These are phyloP conservation scores for Clavariopsis aquatica DNA, from an alignment of 495 filamentous ascomycete species.

Conservation along the genomic window DNA sequence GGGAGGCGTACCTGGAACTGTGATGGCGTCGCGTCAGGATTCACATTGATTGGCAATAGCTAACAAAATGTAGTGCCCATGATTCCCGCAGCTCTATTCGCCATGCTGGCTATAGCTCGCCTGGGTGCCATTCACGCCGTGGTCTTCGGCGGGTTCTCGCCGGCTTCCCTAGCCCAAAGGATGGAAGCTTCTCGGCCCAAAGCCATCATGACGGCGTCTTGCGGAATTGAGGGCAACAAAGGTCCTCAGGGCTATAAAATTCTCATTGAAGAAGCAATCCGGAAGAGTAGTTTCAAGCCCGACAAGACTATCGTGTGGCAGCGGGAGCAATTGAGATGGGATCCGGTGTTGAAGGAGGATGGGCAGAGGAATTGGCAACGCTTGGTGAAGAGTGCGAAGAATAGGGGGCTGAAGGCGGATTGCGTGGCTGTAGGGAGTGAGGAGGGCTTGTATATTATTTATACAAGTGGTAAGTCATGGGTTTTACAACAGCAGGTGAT, in stretches of 20 bases:
- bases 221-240: constrained; percentile 87
- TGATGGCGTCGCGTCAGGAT: no score
- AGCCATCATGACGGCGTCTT: constrained; percentile 82
- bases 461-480: constrained; percentile 62
- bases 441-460: constrained; percentile 87
- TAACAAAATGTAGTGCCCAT: constrained; percentile 71
- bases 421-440: constrained; percentile 75
- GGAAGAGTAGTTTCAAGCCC: constrained; percentile 43
- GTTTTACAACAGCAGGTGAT: constrained; percentile 21
- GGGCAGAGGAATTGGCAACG: constrained; percentile 80
- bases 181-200: constrained; percentile 79
- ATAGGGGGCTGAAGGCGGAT: constrained; percentile 63
- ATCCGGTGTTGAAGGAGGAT: constrained; percentile 59
- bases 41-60: neutral
- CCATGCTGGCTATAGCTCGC: constrained; percentile 76
- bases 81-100: constrained; percentile 85
- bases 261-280: constrained; percentile 56
- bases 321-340: constrained; percentile 74
- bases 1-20: neutral
- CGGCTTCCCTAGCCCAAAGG: constrained; percentile 78
- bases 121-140: constrained; percentile 88
- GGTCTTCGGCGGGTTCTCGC: constrained; percentile 89
- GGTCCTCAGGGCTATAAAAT: constrained; percentile 69
- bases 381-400: constrained; percentile 66
- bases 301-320: constrained; percentile 73